A percentile compares a stretch with the other conserved stretches of the same genome.
Conservation (phyloP, 352 stramenopile species). For the Lagenidium sp. region DNA sequence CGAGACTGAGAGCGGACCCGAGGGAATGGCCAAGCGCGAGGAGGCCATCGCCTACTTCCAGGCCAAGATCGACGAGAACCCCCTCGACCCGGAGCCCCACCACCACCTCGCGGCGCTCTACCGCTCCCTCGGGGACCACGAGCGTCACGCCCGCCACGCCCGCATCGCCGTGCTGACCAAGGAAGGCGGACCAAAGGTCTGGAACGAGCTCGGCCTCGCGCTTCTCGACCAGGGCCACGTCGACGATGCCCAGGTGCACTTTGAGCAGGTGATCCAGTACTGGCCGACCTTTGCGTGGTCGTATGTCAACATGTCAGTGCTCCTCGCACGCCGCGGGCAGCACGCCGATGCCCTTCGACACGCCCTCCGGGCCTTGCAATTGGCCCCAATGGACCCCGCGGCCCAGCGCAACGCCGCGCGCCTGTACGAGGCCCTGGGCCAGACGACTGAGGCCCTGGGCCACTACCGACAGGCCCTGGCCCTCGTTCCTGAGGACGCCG, state of each 20-base stretch:
- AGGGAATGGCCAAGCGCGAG: constrained; percentile 37
- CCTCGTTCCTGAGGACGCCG: constrained; percentile 27
- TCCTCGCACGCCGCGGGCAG: constrained; percentile 28
- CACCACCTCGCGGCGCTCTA: constrained; percentile 53
- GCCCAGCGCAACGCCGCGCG: constrained; percentile 48
- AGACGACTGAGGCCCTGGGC: constrained; percentile 28
- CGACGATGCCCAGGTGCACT: constrained; percentile 27
- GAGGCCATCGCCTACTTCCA: constrained; percentile 61
- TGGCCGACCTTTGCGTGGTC: constrained; percentile 38
- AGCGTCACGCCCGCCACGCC: constrained; percentile 28
- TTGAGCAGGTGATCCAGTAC: constrained; percentile 27
- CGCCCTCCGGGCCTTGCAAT: constrained; percentile 24
- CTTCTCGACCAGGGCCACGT: constrained; percentile 29
- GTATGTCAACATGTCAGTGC: constrained; percentile 48
- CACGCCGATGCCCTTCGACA: constrained; percentile 37
- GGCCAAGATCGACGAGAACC: constrained; percentile 36
- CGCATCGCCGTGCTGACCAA: constrained; percentile 58
- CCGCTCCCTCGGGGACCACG: constrained; percentile 28
- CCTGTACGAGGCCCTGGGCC: constrained; percentile 42
- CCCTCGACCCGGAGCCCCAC: constrained; percentile 43
- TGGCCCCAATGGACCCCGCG: constrained; percentile 29
- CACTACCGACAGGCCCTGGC: constrained; percentile 31
- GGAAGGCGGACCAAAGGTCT: constrained; percentile 38
- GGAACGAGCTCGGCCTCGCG: constrained; percentile 50
- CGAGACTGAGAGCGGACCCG: too few species aligned